Conservation (phyloP, 768 basidiomycete genomes). For the Rhodotorula kratochvilovae region DNA sequence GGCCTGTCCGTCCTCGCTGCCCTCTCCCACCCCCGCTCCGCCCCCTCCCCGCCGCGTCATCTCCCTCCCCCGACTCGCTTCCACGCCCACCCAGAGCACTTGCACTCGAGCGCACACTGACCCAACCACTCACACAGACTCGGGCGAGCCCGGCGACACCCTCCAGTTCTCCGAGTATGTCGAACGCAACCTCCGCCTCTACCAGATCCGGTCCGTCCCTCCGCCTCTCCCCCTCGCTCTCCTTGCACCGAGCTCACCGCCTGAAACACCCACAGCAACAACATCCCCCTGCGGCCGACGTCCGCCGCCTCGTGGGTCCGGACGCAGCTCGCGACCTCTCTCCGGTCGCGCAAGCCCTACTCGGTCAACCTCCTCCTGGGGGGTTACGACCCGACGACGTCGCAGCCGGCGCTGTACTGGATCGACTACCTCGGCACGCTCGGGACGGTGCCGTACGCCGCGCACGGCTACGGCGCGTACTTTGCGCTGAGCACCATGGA, state of each 20-base stretch:
- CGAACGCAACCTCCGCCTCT: conserved; percentile 89
- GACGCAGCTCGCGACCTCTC: conserved; percentile 75
- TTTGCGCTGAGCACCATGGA: conserved; percentile 89
- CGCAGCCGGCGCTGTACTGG: conserved; percentile 79
- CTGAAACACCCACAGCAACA: conserved; percentile 53
- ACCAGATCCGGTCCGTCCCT: conserved; percentile 72
- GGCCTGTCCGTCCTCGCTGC: conserved; percentile 54
- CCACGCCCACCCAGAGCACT: not conserved
- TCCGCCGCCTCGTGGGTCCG: conserved; percentile 95
- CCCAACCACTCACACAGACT: conserved; percentile 30
- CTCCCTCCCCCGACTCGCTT: not conserved
- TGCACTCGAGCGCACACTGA: no score
- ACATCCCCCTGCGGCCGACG: conserved; percentile 78
- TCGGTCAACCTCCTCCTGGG: conserved; percentile 87
- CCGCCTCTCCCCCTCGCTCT: not conserved
- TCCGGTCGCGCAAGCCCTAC: conserved; percentile 83
- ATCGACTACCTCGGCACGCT: conserved; percentile 92
- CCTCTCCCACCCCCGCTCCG: not conserved
- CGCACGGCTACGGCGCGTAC: conserved; percentile 91
- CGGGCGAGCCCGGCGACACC: conserved; percentile 69
- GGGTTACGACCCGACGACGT: conserved; percentile 73
- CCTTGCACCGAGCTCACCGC: not conserved
- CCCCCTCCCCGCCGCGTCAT: conserved; percentile 20
- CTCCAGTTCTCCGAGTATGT: conserved; percentile 94
- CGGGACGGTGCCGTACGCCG: conserved; percentile 81